These are phyloP conservation scores for Phytophthora brassicae DNA, from an alignment of 352 stramenopile genomes.

Conservation along the genomic window DNA sequence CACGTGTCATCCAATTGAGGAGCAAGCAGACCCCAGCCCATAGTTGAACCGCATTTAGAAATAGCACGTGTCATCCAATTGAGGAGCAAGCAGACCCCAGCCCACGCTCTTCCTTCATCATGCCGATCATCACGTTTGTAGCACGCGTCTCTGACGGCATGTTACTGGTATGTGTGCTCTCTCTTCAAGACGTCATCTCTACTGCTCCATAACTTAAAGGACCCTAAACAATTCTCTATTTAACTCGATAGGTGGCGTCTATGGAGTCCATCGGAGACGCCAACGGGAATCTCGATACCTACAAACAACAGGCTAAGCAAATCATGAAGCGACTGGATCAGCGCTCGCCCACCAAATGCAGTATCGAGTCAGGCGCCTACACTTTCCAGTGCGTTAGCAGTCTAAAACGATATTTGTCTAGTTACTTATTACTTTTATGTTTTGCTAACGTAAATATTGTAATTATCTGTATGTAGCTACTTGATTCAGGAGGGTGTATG, in stretches of 20 bases:
- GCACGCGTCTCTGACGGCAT: conserved; percentile 93
- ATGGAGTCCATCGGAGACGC: conserved; percentile 90
- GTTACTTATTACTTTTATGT: not conserved
- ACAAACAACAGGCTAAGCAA: conserved; percentile 93
- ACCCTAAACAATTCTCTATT: too few species aligned
- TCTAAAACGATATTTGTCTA: not conserved
- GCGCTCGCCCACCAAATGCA: conserved; percentile 92
- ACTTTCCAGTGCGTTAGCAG: conserved; percentile 88
- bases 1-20: too few species aligned
- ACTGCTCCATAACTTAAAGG: not conserved
- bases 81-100: too few species aligned
- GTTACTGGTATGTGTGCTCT: conserved; percentile 67
- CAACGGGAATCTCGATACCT: conserved; percentile 85
- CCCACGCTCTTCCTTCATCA: conserved; percentile 34
- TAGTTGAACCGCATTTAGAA: too few species aligned
- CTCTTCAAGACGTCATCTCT: not conserved
- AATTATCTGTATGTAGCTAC: conserved; percentile 68
- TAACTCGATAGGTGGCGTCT: conserved; percentile 78
- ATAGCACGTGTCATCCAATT: too few species aligned
- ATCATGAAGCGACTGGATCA: conserved; percentile 93
- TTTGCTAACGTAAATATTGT: not conserved
- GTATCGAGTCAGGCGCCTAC: conserved; percentile 91
- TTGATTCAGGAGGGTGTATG: conserved; percentile 97
- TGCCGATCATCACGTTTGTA: conserved; percentile 95
- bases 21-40: too few species aligned